A percentile compares a stretch with the other conserved stretches of the same genome.
These are phyloP conservation scores for Hydnomerulius pinastri DNA, from an alignment of 768 basidiomycete genomes.

Conservation along the genomic window DNA sequence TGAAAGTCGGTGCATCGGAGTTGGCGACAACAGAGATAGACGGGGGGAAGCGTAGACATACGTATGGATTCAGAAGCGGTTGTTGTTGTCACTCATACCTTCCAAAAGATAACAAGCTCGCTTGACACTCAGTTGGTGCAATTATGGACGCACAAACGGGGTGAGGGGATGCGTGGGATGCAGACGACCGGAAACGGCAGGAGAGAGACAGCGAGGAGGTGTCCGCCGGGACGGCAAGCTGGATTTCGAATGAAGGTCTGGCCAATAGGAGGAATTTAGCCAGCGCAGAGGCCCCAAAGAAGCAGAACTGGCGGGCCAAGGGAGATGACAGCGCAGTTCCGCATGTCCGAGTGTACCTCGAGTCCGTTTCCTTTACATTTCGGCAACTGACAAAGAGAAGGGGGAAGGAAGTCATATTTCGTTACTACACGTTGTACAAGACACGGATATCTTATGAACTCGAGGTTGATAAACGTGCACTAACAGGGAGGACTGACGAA, in stretches of 20 bases:
- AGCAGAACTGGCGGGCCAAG: background rate
- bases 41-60: background rate
- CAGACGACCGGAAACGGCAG: background rate
- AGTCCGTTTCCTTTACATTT: background rate
- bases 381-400: background rate
- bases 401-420: too few relatives aligned
- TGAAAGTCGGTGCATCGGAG: background rate
- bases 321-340: slow-evolving; percentile 18
- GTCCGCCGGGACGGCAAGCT: background rate
- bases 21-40: background rate
- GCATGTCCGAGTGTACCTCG: slow-evolving; percentile 3
- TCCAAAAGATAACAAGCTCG: background rate
- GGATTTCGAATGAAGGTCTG: background rate
- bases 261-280: background rate
- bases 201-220: background rate
- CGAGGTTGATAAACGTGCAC: background rate
- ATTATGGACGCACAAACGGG: slow-evolving; percentile 1
- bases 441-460: background rate
- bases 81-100: too few relatives aligned
- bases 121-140: background rate
- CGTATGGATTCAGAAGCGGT: too few relatives aligned
- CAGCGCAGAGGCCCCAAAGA: too few relatives aligned
- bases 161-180: slow-evolving; percentile 10
- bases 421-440: background rate
- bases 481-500: background rate